Conservation (phyloP, 2,329 filamentous ascomycete species). For the Cladobotryum mycophilum region DNA sequence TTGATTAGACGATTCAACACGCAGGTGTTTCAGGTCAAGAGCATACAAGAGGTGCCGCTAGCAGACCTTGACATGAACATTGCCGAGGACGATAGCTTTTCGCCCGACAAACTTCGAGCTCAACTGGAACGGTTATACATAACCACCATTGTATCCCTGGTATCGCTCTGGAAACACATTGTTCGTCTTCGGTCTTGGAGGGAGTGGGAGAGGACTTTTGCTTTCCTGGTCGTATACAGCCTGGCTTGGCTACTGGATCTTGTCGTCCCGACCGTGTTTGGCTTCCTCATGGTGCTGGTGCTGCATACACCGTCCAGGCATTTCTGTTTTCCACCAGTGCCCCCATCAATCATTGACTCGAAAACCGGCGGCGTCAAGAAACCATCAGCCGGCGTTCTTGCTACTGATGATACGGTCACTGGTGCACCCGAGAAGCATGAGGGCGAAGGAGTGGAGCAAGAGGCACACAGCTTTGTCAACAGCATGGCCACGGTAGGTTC, state of each 20-base stretch:
- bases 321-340: slow-evolving; percentile 69
- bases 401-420: slow-evolving; percentile 69
- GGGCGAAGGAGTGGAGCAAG: slow-evolving; percentile 76
- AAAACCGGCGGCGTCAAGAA: slow-evolving; percentile 71
- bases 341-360: slow-evolving; percentile 63
- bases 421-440: slow-evolving; percentile 78
- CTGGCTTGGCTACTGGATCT: slow-evolving; percentile 68
- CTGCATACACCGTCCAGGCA: slow-evolving; percentile 55
- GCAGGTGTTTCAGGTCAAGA: slow-evolving; percentile 62
- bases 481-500: slow-evolving; percentile 46
- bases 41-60: slow-evolving; percentile 44
- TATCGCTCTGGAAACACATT: slow-evolving; percentile 66
- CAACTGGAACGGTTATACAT: slow-evolving; percentile 78
- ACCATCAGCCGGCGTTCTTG: slow-evolving; percentile 67
- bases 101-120: slow-evolving; percentile 72
- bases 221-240: slow-evolving; percentile 52
- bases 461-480: slow-evolving; percentile 75
- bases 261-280: slow-evolving; percentile 55
- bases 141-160: slow-evolving; percentile 63
- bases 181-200: slow-evolving; percentile 73
- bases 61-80: slow-evolving; percentile 74
- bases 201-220: slow-evolving; percentile 61
- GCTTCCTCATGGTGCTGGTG: slow-evolving; percentile 59
- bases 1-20: slow-evolving; percentile 70
- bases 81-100: slow-evolving; percentile 77